A percentile compares a stretch with the other conserved stretches of the same genome.
phyloP scores from a whole-genome alignment of 139 green algal genomes.

The Limnomonas spitsbergensis region DNA sequence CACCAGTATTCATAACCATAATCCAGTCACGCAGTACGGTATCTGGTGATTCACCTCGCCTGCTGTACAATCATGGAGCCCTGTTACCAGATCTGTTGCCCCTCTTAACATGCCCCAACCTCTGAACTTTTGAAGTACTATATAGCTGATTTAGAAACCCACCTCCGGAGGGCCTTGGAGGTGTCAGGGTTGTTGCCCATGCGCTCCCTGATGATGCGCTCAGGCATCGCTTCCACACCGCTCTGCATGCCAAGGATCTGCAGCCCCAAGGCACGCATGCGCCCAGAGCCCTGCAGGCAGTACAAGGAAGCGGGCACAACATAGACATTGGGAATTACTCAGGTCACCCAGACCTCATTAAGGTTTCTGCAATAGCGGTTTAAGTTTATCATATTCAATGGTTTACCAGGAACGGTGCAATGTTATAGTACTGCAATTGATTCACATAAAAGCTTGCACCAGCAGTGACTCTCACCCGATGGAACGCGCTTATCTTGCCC shows the following conservation, averaged over 20 bases:
- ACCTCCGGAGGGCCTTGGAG: conserved; percentile 52
- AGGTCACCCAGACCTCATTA: no score
- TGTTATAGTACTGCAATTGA: no score
- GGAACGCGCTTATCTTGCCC: no score
- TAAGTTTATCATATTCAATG: no score
- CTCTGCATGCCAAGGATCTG: conserved; percentile 13
- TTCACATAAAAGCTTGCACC: no score
- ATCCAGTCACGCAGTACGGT: no score
- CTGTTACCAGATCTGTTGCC: neutral
- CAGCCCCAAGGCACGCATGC: neutral
- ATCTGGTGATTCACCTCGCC: neutral
- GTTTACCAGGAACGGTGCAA: no score
- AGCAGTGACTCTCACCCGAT: no score
- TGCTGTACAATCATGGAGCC: neutral
- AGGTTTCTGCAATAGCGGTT: no score
- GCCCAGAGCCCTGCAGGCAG: neutral
- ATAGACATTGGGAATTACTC: no score
- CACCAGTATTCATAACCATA: neutral
- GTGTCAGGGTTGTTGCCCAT: conserved; percentile 61
- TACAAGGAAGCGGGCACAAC: no score
- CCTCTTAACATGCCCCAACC: neutral
- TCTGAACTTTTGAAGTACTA: neutral
- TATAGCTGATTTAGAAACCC: neutral
- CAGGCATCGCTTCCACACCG: neutral
- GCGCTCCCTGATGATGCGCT: conserved; percentile 28